Evolutionary conservation across 176 grass and related monocot genomes (phyloP).

Genomic region (Aegilops umbellulata): DNA sequence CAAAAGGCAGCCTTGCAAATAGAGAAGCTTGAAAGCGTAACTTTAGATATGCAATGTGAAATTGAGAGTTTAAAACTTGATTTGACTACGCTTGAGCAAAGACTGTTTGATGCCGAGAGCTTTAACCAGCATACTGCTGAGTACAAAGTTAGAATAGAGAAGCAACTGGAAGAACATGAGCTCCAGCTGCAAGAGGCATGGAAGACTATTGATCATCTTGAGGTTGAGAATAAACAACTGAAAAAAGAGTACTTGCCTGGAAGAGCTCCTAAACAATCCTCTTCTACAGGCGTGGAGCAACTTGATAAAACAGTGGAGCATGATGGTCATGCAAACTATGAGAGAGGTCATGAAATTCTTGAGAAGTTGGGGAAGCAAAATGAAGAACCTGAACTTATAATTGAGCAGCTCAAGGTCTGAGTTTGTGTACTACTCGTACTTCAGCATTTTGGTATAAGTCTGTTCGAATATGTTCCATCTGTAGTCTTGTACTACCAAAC

Average conservation of each 20-base stretch:
- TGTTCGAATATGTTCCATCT: neutral
- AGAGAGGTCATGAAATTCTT: constrained; percentile 40
- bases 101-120: constrained; percentile 50
- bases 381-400: constrained; percentile 67
- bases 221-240: constrained; percentile 64
- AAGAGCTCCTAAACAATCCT: constrained; percentile 38
- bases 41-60: constrained; percentile 94
- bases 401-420: constrained; percentile 83
- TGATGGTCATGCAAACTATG: constrained; percentile 17
- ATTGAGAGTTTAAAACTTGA: constrained; percentile 98
- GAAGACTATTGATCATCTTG: constrained; percentile 44
- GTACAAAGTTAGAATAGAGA: constrained; percentile 34
- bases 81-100: constrained; percentile 76
- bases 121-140: constrained; percentile 37
- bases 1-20: constrained; percentile 62
- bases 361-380: constrained; percentile 58
- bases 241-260: constrained; percentile 43
- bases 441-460: neutral
- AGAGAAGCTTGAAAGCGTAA: constrained; percentile 65
- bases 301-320: constrained; percentile 50
- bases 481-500: neutral
- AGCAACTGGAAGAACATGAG: constrained; percentile 36
- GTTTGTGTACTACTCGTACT: constrained; percentile 22
- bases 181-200: constrained; percentile 44
- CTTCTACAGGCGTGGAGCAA: constrained; percentile 33